These are phyloP conservation scores for Saturnispora diversa DNA, from an alignment of 805 yeast genomes.

Conservation along the genomic window DNA sequence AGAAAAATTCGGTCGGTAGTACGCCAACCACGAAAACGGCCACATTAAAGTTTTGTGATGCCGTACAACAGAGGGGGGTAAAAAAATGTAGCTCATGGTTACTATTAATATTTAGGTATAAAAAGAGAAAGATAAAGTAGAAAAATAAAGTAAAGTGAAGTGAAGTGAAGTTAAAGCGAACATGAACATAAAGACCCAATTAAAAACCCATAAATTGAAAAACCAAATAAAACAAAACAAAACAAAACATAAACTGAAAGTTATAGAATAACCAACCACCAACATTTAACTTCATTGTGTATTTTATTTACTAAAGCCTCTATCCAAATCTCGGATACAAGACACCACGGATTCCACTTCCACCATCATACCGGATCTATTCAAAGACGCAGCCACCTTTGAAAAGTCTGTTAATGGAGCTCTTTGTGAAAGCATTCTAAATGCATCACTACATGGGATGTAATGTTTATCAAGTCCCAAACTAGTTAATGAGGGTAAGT, in stretches of 20 bases:
- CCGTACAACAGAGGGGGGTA: no score
- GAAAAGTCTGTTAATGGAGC: neutral
- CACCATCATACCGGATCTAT: constrained; percentile 80
- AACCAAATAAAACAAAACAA: neutral
- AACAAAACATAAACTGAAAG: neutral
- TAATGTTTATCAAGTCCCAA: constrained; percentile 37
- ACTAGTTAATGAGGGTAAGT: constrained; percentile 23
- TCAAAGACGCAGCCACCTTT: constrained; percentile 42
- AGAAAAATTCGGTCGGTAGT: no score
- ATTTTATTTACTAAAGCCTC: constrained; percentile 20
- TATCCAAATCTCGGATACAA: constrained; percentile 73
- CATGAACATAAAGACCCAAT: no score
- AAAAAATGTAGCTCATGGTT: no score
- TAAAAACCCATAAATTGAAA: no score
- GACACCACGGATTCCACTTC: constrained; percentile 88
- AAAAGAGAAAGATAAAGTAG: no score
- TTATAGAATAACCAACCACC: neutral
- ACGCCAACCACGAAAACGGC: no score
- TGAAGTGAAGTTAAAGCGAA: no score
- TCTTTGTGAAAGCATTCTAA: constrained; percentile 64
- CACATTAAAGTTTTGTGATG: no score
- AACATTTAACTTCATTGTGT: neutral
- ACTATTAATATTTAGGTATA: no score
- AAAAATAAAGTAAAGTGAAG: no score
- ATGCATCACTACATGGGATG: constrained; percentile 87